Evolutionary conservation across 2,329 filamentous ascomycete species (phyloP).

Genomic region (Juglanconis sp.): DNA sequence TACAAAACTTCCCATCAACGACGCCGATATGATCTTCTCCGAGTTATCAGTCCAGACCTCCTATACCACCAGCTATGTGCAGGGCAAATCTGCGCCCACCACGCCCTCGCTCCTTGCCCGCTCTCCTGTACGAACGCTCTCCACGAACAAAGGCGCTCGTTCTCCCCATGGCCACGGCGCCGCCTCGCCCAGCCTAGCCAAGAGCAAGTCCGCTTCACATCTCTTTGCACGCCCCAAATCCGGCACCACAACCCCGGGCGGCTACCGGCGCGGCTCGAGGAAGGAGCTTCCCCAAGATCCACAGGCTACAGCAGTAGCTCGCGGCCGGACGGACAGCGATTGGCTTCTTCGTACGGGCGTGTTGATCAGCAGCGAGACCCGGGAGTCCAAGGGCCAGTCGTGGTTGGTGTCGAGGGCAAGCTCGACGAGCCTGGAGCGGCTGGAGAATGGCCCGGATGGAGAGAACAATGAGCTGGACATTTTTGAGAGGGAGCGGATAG

Average conservation of each 20-base stretch:
- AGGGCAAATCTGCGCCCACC: slow-evolving; percentile 60
- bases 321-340: slow-evolving; percentile 52
- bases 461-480: slow-evolving; percentile 19
- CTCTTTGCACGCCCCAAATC: slow-evolving; percentile 32
- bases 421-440: slow-evolving; percentile 57
- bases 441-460: slow-evolving; percentile 47
- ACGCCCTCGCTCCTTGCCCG: slow-evolving; percentile 62
- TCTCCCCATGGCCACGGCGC: slow-evolving; percentile 34
- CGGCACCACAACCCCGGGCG: slow-evolving; percentile 16
- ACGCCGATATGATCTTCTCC: slow-evolving; percentile 46
- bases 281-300: slow-evolving; percentile 14
- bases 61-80: slow-evolving; percentile 52
- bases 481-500: slow-evolving; percentile 34
- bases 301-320: slow-evolving; percentile 14
- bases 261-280: slow-evolving; percentile 27
- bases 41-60: slow-evolving; percentile 22
- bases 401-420: slow-evolving; percentile 66
- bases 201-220: slow-evolving; percentile 63
- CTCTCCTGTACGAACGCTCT: slow-evolving; percentile 49
- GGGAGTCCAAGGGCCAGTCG: slow-evolving; percentile 66
- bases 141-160: slow-evolving; percentile 35
- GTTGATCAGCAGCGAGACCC: slow-evolving; percentile 57
- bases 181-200: slow-evolving; percentile 38
- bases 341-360: slow-evolving; percentile 65
- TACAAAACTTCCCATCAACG: slow-evolving; percentile 55